These are phyloP conservation scores for Paramecium caudatum DNA, from an alignment of 73 alveolate species.

Conservation along the genomic window DNA sequence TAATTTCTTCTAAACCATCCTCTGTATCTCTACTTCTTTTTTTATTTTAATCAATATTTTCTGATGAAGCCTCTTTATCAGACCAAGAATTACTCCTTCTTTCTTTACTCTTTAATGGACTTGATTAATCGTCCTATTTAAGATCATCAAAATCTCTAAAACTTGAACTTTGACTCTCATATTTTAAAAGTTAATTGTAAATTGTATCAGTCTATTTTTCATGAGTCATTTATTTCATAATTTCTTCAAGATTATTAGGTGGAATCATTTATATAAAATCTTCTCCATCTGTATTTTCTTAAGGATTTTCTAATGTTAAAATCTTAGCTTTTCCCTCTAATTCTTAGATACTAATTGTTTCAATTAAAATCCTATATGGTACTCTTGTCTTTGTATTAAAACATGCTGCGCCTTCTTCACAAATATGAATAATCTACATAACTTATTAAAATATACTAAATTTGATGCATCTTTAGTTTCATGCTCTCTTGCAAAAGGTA, in stretches of 20 bases:
- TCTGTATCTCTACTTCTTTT: conserved; percentile 22
- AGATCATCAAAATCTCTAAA: conserved; percentile 19
- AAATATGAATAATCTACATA: conserved; percentile 80
- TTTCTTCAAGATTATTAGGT: conserved; percentile 8
- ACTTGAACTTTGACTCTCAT: conserved; percentile 39
- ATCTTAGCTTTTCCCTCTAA: background rate
- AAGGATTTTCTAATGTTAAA: background rate
- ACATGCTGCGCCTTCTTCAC: conserved; percentile 85
- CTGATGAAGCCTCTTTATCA: background rate
- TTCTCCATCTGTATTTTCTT: background rate
- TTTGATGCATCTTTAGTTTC: conserved; percentile 17
- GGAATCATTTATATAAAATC: background rate
- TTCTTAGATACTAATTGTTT: conserved; percentile 59
- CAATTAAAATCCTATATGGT: conserved; percentile 86
- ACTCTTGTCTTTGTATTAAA: conserved; percentile 94
- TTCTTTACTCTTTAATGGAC: background rate
- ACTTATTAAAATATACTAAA: conserved; percentile 12
- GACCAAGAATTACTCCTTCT: conserved; percentile 52
- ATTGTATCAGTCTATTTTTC: conserved; percentile 23
- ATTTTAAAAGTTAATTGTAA: conserved; percentile 1
- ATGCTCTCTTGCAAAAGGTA: conserved; percentile 14
- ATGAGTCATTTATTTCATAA: conserved; percentile 37
- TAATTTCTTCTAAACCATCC: conserved; percentile 12
- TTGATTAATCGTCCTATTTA: background rate
- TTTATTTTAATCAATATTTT: conserved; percentile 47